Evolutionary conservation across 2,329 filamentous ascomycete species (phyloP).

Genomic region (Thelonectria blattea): DNA sequence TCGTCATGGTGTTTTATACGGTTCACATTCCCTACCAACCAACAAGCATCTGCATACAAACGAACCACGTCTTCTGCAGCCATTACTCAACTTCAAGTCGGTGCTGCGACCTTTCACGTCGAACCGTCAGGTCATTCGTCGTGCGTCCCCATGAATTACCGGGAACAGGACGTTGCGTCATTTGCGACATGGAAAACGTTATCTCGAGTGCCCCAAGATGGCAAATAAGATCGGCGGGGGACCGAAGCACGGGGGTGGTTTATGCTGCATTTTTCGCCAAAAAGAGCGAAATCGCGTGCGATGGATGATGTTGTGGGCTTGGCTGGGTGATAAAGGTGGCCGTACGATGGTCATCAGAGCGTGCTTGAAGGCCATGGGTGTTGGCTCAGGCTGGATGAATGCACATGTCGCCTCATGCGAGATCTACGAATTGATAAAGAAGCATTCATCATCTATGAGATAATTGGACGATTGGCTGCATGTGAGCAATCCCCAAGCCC

Average conservation of each 20-base stretch:
- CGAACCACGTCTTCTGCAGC: constrained; percentile 8
- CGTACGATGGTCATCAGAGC: not conserved
- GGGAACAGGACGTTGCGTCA: constrained; percentile 28
- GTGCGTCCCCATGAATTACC: constrained; percentile 18
- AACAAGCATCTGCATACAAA: constrained; percentile 14
- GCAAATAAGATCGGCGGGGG: constrained; percentile 28
- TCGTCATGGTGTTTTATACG: constrained; percentile 9
- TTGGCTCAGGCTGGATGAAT: not conserved
- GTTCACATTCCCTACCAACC: not conserved
- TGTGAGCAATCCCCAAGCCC: too few relatives aligned
- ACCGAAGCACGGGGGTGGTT: constrained; percentile 14
- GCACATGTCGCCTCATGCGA: not conserved
- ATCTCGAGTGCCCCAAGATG: constrained; percentile 18
- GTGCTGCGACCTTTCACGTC: not conserved
- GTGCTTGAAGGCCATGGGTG: not conserved
- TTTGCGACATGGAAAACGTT: constrained; percentile 32
- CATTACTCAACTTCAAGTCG: constrained; percentile 11
- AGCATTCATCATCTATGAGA: too few relatives aligned
- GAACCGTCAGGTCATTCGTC: constrained; percentile 23
- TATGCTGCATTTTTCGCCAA: not conserved
- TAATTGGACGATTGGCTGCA: too few relatives aligned
- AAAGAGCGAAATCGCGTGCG: constrained; percentile 4
- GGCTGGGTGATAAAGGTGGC: not conserved
- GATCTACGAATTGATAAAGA: too few relatives aligned
- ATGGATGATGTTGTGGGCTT: not conserved